Percentiles rank a stretch among this genome's conserved stretches.
Conservation (phyloP, 2,329 filamentous ascomycete species). For the Lasiodiplodia sp. region DNA sequence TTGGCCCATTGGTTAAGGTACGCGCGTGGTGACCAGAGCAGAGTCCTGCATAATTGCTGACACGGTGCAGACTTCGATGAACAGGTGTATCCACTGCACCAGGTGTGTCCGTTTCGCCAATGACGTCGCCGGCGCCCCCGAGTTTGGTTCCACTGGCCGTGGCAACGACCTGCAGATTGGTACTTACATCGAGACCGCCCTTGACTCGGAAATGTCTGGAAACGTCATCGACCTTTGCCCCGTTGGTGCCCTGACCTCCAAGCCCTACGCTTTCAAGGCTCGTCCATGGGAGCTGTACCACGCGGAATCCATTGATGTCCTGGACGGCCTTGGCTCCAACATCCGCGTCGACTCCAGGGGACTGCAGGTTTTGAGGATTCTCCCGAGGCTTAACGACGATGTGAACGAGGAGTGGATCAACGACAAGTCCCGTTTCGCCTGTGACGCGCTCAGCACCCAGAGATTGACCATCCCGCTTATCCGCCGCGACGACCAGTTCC, state of each 20-base stretch:
- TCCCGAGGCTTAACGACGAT: conserved; percentile 94
- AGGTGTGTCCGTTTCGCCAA: conserved; percentile 98
- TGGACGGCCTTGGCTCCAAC: conserved; percentile 91
- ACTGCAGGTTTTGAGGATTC: conserved; percentile 92
- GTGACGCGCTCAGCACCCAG: conserved; percentile 95
- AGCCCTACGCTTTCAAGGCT: conserved; percentile 96
- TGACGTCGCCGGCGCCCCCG: conserved; percentile 93
- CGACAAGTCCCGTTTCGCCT: conserved; percentile 96
- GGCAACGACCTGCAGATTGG: conserved; percentile 98
- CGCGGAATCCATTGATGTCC: conserved; percentile 93
- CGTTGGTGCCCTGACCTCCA: conserved; percentile 93
- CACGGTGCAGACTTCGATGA: conserved; percentile 82
- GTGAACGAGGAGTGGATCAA: conserved; percentile 99
- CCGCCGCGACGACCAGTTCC: conserved; percentile 87
- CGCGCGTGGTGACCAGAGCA: not conserved
- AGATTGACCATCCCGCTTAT: conserved; percentile 91
- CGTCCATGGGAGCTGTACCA: conserved; percentile 97
- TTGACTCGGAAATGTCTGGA: conserved; percentile 93
- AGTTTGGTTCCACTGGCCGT: conserved; percentile 91
- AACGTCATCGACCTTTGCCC: conserved; percentile 99
- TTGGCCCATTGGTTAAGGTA: conserved; percentile 90
- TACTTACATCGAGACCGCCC: conserved; percentile 92
- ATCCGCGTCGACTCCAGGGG: conserved; percentile 93
- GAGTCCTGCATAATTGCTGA: conserved; percentile 37
- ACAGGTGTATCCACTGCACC: conserved; percentile 99